Base-by-base conservation (phyloP, 345 rosid genomes). In the Eucalyptus fibrosa region DNA sequence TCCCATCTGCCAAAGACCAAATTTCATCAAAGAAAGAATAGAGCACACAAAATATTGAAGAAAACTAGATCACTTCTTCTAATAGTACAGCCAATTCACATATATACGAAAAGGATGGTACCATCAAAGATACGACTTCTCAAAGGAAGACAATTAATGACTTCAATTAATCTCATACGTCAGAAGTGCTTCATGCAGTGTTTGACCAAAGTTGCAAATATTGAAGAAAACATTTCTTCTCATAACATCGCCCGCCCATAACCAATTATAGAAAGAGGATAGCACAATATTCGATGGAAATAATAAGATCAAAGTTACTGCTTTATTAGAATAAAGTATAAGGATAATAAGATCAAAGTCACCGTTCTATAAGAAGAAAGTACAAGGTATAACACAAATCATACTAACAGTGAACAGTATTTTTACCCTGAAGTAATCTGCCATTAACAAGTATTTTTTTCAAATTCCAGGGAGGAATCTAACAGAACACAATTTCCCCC, bases 1-100 rank as follows among this genome's bases (percentile, higher is more conserved):
- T 69, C 88, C 93, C 92, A 92, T 92, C 94, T 94, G 94, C 77
- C 86, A 51, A 23, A 62, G 86, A 44, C 44, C n/a, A 30, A 45
- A 86, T 26, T 44, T 49, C 42, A 49, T 88, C 47, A 77, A 77
- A 19, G 85, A 40, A 40, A 77, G 60, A 37, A 86, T 30, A 86
- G 83, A 42, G 9, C 60, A 30, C 60, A 34, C 40, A 86, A 32
- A 86, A 86, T 50, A 47, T 86, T 86, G 59, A 86, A 26, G 60
- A 72, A 72, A 37, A 37, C 82, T 37, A 72, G 19, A 37, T 72
- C 82, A 72, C 26, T 10, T 72, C 40, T 72, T 19, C 45, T 3
- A 21, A 42, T 40, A 21, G 85, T 40, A 40, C 47, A 40, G 85
- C 47, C 16, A 24, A 40, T 40, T 21, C 47, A 77, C 30, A 40